These are phyloP conservation scores for Epichloe sp. DNA, from an alignment of 2,329 filamentous ascomycete species.

Conservation along the genomic window DNA sequence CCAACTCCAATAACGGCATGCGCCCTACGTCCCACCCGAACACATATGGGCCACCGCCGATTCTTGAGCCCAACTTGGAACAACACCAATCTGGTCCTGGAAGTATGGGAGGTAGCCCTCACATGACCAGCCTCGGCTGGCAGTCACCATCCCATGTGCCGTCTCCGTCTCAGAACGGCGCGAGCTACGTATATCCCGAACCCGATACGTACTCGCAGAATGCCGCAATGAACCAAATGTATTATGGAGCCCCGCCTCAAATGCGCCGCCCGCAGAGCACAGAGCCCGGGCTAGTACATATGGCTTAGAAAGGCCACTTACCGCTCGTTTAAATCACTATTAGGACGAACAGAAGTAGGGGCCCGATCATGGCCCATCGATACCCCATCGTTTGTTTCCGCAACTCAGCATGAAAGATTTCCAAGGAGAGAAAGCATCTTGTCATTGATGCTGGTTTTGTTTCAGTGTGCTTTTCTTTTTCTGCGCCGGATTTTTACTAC, in stretches of 20 bases:
- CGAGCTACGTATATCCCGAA: constrained; percentile 68
- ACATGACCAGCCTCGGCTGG: constrained; percentile 74
- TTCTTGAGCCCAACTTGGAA: constrained; percentile 74
- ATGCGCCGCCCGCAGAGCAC: constrained; percentile 64
- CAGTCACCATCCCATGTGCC: constrained; percentile 67
- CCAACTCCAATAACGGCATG: constrained; percentile 29
- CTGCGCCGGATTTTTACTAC: neutral
- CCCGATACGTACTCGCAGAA: constrained; percentile 58
- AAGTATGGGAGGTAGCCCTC: constrained; percentile 73
- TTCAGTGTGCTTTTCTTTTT: neutral
- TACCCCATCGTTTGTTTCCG: constrained; percentile 10
- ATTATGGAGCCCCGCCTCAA: constrained; percentile 51
- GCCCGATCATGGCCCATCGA: constrained; percentile 7
- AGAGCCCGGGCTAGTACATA: constrained; percentile 42
- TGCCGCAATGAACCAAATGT: constrained; percentile 52
- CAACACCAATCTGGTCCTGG: constrained; percentile 52
- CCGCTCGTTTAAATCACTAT: neutral
- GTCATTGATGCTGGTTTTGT: neutral
- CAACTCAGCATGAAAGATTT: neutral
- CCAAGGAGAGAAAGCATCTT: neutral
- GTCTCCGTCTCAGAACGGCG: constrained; percentile 55
- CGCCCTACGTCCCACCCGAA: constrained; percentile 77
- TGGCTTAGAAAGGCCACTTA: constrained; percentile 20
- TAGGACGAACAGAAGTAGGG: constrained; percentile 1
- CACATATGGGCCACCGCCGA: constrained; percentile 69